These are phyloP conservation scores for Dioscorea zingiberensis DNA, from an alignment of 106 monocot genomes.

Conservation along the genomic window DNA sequence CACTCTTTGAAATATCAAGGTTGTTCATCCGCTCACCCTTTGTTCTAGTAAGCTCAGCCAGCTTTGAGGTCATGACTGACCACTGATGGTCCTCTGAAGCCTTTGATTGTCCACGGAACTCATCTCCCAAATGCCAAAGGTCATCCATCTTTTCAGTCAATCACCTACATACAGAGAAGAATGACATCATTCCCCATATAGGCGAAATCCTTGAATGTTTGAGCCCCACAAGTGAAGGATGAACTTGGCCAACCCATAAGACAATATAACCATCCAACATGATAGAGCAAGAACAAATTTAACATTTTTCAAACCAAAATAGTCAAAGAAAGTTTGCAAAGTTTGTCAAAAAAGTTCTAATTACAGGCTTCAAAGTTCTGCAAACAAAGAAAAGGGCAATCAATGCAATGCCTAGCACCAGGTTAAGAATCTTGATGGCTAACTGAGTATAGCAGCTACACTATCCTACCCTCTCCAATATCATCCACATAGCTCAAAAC, in stretches of 20 bases:
- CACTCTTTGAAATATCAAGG: conserved; percentile 41
- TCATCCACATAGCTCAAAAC: too few species aligned
- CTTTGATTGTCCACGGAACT: conserved; percentile 76
- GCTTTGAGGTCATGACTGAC: conserved; percentile 71
- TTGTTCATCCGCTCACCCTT: conserved; percentile 54
- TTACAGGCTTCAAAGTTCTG: too few species aligned
- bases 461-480: too few species aligned
- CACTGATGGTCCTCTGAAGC: conserved; percentile 71
- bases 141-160: conserved; percentile 44
- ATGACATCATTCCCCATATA: background rate
- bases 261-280: background rate
- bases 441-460: too few species aligned
- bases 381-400: too few species aligned
- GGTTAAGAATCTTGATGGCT: too few species aligned
- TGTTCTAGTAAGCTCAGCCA: conserved; percentile 66
- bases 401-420: too few species aligned
- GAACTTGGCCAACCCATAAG: background rate
- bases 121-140: conserved; percentile 80
- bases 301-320: background rate
- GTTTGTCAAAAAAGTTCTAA: too few species aligned
- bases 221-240: background rate
- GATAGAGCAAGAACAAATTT: background rate
- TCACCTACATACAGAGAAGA: background rate
- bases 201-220: background rate
- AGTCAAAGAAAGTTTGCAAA: background rate